phyloP scores from a whole-genome alignment of 306 rosid species.

The Spatholobus suberectus region DNA sequence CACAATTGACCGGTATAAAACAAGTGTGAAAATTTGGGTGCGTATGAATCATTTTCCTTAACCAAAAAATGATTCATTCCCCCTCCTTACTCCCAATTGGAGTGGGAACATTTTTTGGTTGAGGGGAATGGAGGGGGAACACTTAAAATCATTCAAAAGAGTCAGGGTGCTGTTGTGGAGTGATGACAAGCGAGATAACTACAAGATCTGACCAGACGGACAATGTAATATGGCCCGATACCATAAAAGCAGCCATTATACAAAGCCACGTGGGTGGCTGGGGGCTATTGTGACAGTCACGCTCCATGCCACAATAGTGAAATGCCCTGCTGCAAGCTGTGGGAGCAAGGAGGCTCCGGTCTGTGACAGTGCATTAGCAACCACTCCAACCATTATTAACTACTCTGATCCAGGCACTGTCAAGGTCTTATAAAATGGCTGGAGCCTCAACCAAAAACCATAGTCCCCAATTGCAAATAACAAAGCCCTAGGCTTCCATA shows the following conservation, averaged over 20 bases:
- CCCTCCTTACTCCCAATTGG: not conserved
- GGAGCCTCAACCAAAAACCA: conserved; percentile 8
- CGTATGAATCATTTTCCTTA: not conserved
- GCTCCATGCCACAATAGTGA: not conserved
- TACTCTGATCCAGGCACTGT: not conserved
- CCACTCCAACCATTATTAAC: not conserved
- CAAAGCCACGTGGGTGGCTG: not conserved
- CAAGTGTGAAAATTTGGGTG: not conserved
- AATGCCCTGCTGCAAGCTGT: not conserved
- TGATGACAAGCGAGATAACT: not conserved
- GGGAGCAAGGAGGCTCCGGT: not conserved
- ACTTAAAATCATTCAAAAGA: not conserved
- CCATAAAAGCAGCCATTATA: not conserved
- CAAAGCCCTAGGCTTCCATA: not conserved
- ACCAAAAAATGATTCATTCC: not conserved
- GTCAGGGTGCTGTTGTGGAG: not conserved
- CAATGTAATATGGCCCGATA: not conserved
- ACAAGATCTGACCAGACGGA: not conserved
- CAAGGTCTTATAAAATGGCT: not conserved
- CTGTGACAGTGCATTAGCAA: not conserved
- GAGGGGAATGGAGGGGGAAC: not conserved
- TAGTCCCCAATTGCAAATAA: not conserved
- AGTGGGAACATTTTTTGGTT: not conserved
- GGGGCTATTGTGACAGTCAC: not conserved
- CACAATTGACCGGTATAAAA: not conserved